These are phyloP conservation scores for Lagenidium giganteum DNA, from an alignment of 352 stramenopile species.

Conservation along the genomic window DNA sequence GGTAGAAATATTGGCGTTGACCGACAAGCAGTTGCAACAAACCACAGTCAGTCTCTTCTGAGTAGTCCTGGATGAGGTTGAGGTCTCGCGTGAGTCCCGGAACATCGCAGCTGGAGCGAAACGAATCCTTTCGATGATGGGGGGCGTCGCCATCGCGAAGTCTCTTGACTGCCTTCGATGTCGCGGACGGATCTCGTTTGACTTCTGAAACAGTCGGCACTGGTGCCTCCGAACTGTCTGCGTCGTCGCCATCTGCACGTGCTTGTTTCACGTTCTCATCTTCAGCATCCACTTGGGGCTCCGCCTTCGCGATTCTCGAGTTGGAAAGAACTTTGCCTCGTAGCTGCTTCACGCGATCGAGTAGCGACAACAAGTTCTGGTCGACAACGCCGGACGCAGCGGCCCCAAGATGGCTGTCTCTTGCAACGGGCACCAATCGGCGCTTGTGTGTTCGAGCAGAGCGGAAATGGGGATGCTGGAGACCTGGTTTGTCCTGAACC, in stretches of 20 bases:
- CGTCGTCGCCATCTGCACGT: too few species aligned
- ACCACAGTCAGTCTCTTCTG: constrained; percentile 50
- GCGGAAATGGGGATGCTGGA: constrained; percentile 1
- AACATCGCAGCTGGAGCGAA: constrained; percentile 53
- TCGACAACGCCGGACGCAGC: too few species aligned
- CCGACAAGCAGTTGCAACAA: constrained; percentile 56
- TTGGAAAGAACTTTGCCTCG: too few species aligned
- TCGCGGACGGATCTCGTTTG: background rate
- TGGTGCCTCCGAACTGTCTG: too few species aligned
- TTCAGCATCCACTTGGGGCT: too few species aligned
- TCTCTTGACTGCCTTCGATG: constrained; percentile 2
- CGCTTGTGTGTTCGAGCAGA: constrained; percentile 4
- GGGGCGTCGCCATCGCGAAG: constrained; percentile 4
- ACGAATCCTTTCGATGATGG: constrained; percentile 27
- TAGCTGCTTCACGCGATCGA: too few species aligned
- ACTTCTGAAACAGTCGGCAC: too few species aligned
- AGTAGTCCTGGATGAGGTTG: constrained; percentile 79
- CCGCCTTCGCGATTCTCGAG: too few species aligned
- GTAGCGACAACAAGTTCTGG: too few species aligned
- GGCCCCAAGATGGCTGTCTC: background rate
- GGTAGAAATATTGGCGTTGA: constrained; percentile 76
- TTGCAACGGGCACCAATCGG: background rate
- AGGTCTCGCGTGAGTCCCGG: constrained; percentile 54
- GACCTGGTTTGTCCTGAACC: background rate
- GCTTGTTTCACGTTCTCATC: too few species aligned